Evolutionary conservation across 2,329 filamentous ascomycete species (phyloP).

Genomic region (Arthrobotrys entomopaga): DNA sequence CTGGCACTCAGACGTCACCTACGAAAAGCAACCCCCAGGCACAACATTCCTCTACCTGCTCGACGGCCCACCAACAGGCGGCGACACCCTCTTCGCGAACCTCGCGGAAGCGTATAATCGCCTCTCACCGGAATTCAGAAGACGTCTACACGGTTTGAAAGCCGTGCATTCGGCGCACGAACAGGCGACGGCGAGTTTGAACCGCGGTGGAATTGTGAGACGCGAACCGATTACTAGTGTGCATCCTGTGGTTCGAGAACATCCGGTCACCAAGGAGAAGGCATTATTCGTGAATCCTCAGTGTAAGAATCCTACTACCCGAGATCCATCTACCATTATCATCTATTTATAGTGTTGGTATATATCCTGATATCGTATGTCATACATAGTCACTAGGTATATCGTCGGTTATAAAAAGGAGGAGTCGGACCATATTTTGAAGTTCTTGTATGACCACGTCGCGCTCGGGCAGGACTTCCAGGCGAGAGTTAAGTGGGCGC

Average conservation of each 20-base stretch:
- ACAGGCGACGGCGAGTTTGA: constrained; percentile 77
- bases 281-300: constrained; percentile 84
- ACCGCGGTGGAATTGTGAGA: constrained; percentile 75
- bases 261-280: constrained; percentile 84
- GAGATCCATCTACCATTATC: not conserved
- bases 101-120: constrained; percentile 82
- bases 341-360: not conserved
- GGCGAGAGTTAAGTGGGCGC: constrained; percentile 78
- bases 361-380: too few relatives aligned
- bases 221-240: constrained; percentile 78
- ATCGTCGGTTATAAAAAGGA: constrained; percentile 88
- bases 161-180: constrained; percentile 85
- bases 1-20: constrained; percentile 90
- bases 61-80: constrained; percentile 73
- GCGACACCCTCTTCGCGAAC: constrained; percentile 85
- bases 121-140: constrained; percentile 79
- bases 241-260: constrained; percentile 82
- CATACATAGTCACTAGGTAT: constrained; percentile 73
- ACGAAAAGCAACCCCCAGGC: constrained; percentile 86
- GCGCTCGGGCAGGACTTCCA: constrained; percentile 78
- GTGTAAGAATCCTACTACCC: constrained; percentile 68
- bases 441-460: constrained; percentile 81
- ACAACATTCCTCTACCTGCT: constrained; percentile 90
- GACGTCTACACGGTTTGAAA: constrained; percentile 80
- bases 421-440: constrained; percentile 79